phyloP scores from a whole-genome alignment of 2,329 filamentous ascomycete species.

The Microcyclospora tardicrescens region DNA sequence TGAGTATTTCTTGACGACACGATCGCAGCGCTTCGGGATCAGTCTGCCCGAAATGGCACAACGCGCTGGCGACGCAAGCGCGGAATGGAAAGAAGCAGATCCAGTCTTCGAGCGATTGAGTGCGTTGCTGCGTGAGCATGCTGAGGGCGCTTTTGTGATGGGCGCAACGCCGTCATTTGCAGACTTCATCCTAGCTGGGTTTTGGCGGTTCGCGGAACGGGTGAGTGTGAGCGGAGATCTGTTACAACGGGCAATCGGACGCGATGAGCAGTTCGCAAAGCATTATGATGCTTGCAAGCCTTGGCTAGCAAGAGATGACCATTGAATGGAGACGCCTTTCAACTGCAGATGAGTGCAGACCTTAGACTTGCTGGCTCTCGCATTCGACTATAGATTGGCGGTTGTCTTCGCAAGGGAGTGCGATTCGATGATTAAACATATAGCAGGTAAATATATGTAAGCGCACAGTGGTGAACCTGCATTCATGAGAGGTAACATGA shows the following conservation, averaged over 20 bases:
- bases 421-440: too few relatives aligned
- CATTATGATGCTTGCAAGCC: slow-evolving; percentile 28
- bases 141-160: slow-evolving; percentile 47
- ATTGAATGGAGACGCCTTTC: slow-evolving; percentile 2
- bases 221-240: slow-evolving; percentile 22
- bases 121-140: slow-evolving; percentile 40
- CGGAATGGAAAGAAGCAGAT: slow-evolving; percentile 38
- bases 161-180: slow-evolving; percentile 44
- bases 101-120: slow-evolving; percentile 25
- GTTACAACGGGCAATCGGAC: slow-evolving; percentile 27
- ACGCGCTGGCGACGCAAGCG: slow-evolving; percentile 27
- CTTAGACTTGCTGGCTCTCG: too few relatives aligned
- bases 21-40: slow-evolving; percentile 39
- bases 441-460: too few relatives aligned
- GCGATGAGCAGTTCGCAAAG: slow-evolving; percentile 25
- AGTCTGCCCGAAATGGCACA: slow-evolving; percentile 32
- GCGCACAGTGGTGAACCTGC: too few relatives aligned
- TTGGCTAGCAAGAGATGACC: slow-evolving; percentile 29
- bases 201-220: slow-evolving; percentile 29
- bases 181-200: slow-evolving; percentile 42
- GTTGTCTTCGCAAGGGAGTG: too few relatives aligned
- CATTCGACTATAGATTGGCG: too few relatives aligned
- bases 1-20: slow-evolving; percentile 44
- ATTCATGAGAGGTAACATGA: too few relatives aligned
- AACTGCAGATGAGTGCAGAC: too few relatives aligned